Conservation (phyloP, 805 yeast genomes). For the Candida adriatica region DNA sequence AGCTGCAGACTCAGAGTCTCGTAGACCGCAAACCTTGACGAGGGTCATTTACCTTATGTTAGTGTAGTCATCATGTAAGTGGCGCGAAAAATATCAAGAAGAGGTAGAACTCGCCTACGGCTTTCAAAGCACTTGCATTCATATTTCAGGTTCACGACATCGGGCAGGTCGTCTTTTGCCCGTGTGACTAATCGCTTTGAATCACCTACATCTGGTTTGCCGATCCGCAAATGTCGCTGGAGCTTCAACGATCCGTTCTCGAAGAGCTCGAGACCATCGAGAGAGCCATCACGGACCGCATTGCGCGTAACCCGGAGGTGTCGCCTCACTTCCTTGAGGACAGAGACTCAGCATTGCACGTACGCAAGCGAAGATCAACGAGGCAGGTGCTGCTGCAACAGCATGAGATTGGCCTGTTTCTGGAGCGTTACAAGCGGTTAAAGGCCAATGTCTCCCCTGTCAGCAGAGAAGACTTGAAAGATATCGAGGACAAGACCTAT, state of each 20-base stretch:
- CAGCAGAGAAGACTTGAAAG: constrained; percentile 5
- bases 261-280: constrained; percentile 75
- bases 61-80: not conserved
- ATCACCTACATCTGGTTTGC: too few species aligned
- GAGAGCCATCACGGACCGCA: constrained; percentile 52
- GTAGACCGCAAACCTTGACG: constrained; percentile 86
- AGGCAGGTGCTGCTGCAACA: constrained; percentile 54
- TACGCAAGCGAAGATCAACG: constrained; percentile 31
- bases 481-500: constrained; percentile 19
- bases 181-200: too few species aligned
- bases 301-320: constrained; percentile 54
- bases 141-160: too few species aligned
- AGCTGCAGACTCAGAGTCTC: constrained; percentile 60
- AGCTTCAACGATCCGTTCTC: constrained; percentile 30
- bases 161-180: too few species aligned
- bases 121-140: too few species aligned
- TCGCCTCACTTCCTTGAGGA: constrained; percentile 28
- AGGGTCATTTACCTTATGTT: constrained; percentile 24
- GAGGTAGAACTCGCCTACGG: too few species aligned
- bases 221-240: constrained; percentile 29
- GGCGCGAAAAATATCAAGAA: too few species aligned
- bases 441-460: not conserved
- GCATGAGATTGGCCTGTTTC: constrained; percentile 55
- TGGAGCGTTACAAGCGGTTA: constrained; percentile 35
- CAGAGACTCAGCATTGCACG: constrained; percentile 27